These are phyloP conservation scores for Cadophora sp. DNA, from an alignment of 2,329 filamentous ascomycete species.

Conservation along the genomic window DNA sequence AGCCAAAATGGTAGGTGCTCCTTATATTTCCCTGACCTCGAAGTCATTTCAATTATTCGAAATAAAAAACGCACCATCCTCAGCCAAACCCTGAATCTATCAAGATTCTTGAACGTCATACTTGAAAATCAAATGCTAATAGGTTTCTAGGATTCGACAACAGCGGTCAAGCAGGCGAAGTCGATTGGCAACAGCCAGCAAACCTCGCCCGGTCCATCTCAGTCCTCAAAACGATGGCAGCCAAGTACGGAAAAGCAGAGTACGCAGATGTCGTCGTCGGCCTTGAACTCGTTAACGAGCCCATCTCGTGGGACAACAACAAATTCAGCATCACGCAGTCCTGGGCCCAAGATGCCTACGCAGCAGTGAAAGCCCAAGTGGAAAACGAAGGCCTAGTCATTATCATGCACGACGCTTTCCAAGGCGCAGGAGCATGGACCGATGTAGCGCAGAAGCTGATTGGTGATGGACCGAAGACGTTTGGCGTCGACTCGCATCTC, in stretches of 20 bases:
- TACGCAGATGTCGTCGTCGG: slow-evolving; percentile 51
- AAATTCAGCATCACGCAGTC: slow-evolving; percentile 45
- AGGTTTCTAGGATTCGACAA: slow-evolving; percentile 58
- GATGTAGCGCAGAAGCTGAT: slow-evolving; percentile 35
- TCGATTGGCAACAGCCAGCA: slow-evolving; percentile 50
- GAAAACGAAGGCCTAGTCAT: slow-evolving; percentile 47
- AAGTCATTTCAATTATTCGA: too few relatives aligned
- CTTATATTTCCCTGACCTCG: not conserved
- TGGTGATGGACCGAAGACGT: slow-evolving; percentile 37
- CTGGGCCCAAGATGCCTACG: slow-evolving; percentile 48
- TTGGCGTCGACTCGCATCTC: slow-evolving; percentile 50
- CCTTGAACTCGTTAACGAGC: slow-evolving; percentile 51
- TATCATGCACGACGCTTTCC: slow-evolving; percentile 51
- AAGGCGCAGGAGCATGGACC: slow-evolving; percentile 45
- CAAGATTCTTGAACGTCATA: too few relatives aligned
- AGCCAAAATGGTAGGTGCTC: slow-evolving; percentile 55
- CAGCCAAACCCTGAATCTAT: too few relatives aligned
- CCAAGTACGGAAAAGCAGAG: slow-evolving; percentile 48
- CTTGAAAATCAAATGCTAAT: not conserved
- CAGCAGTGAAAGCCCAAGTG: slow-evolving; percentile 42
- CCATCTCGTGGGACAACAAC: slow-evolving; percentile 47
- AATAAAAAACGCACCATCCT: too few relatives aligned
- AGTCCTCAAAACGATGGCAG: slow-evolving; percentile 49
- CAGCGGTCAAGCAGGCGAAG: slow-evolving; percentile 56
- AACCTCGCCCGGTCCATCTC: slow-evolving; percentile 47